phyloP scores from a whole-genome alignment of 2,329 filamentous ascomycete genomes.

The Apiospora sp. region DNA sequence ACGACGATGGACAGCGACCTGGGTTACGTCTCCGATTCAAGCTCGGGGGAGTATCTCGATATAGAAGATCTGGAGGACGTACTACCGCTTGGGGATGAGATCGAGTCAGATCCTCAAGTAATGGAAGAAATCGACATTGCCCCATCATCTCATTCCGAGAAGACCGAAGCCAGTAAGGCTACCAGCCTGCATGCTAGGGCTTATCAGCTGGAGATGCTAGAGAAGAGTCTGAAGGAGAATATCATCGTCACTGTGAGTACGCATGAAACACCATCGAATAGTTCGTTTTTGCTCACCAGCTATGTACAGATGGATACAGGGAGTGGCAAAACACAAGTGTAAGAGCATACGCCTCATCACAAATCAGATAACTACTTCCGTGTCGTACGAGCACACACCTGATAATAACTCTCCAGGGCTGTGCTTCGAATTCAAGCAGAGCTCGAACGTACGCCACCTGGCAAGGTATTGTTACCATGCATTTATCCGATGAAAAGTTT shows the following conservation, averaged over 20 bases:
- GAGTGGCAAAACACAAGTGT: constrained; percentile 82
- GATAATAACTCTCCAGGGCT: constrained; percentile 56
- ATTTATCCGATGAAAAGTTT: neutral
- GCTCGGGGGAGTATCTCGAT: constrained; percentile 3
- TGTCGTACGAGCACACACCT: constrained; percentile 2
- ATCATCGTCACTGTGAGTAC: constrained; percentile 72
- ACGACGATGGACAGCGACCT: neutral
- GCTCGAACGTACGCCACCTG: constrained; percentile 58
- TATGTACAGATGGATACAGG: constrained; percentile 75
- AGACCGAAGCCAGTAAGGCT: constrained; percentile 32
- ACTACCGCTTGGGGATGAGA: neutral
- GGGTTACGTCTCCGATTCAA: neutral
- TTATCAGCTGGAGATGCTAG: constrained; percentile 81
- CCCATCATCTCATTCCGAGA: constrained; percentile 5
- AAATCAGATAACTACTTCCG: neutral
- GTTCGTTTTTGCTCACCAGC: constrained; percentile 2
- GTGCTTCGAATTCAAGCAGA: constrained; percentile 72
- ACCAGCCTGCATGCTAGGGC: constrained; percentile 57
- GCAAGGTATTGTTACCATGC: constrained; percentile 57
- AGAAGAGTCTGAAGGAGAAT: constrained; percentile 72
- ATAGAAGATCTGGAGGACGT: neutral
- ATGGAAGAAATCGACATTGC: constrained; percentile 17
- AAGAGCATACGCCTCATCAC: constrained; percentile 41
- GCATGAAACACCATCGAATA: neutral
- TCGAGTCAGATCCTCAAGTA: neutral